Base-by-base conservation (phyloP, 306 rosid species). In the Canavalia ensiformis region DNA sequence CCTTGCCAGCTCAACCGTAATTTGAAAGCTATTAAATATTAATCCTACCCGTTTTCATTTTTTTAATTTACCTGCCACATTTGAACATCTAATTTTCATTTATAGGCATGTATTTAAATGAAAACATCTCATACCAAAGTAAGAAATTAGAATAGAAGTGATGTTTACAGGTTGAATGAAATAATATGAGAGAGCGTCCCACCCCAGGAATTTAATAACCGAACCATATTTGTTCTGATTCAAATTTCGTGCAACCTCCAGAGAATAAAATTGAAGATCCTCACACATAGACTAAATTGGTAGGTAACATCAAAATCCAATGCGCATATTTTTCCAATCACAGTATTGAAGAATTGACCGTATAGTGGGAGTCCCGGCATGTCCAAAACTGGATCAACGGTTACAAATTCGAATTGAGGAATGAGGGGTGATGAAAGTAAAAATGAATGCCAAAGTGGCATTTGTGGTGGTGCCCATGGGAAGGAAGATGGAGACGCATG, bases 351-450 rank as follows among this genome's bases (percentile, higher is more conserved):
- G 2, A 30, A 54, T 52, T 4, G 70, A 83, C 56, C 87, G 54
- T 84, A 74, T 11, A 18, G 30, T 18, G 1, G 31, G 72, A 28
- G 35, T 50, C 33, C 70, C 58, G 31, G 69, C 7, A 55, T 7
- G 50, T 3, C 45, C n/a, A 5, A 6, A 64, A 68, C 79, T 3
- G 12, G 65, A 90, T 86, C 86, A 89, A 89, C 89, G 88, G 91
- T 76, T 82, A 82, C 67, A 78, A 89, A 80, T 79, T 93, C 88
- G 79, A 89, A 88, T 31, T 65, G 5, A 79, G 62, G 64, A 55
- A 1, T 65, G 5, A 79, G 62, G 64, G 56, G 1, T 28, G 18
- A 69, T 12, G 35, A 70, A 8, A 83, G 1, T 18, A 0, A 0
- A 1, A 11, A 2, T 7, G 44, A 18, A 76, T 69, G 85, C 77